Conservation (phyloP, 2,329 filamentous ascomycete genomes). For the Ilyonectria mors-panacis region DNA sequence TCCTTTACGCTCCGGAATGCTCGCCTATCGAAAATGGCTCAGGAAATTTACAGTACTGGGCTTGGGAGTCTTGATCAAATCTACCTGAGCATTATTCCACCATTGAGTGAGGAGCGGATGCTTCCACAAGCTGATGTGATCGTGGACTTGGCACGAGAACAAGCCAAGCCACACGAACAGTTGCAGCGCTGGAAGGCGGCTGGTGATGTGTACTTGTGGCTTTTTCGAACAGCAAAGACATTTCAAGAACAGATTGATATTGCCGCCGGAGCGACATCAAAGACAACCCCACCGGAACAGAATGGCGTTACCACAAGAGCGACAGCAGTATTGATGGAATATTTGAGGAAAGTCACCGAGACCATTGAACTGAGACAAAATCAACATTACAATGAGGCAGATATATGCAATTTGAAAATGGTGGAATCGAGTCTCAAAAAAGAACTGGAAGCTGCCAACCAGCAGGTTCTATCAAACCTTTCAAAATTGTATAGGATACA, state of each 20-base stretch:
- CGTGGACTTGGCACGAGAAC: slow-evolving; percentile 29
- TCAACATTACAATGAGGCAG: background rate
- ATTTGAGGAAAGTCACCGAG: slow-evolving; percentile 25
- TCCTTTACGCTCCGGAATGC: slow-evolving; percentile 40
- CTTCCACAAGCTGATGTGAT: slow-evolving; percentile 31
- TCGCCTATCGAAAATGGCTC: slow-evolving; percentile 38
- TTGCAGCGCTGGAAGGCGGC: slow-evolving; percentile 33
- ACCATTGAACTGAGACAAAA: slow-evolving; percentile 21
- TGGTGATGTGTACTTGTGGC: slow-evolving; percentile 34
- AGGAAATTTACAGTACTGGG: slow-evolving; percentile 43
- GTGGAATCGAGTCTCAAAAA: background rate
- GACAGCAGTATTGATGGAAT: slow-evolving; percentile 39
- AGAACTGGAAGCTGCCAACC: background rate
- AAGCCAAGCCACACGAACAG: slow-evolving; percentile 30
- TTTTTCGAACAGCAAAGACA: slow-evolving; percentile 24
- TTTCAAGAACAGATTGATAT: slow-evolving; percentile 12
- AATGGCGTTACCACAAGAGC: slow-evolving; percentile 17
- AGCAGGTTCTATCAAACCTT: background rate
- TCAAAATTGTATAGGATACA: background rate
- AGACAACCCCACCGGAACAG: slow-evolving; percentile 4
- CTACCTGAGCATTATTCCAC: slow-evolving; percentile 49
- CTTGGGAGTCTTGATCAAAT: slow-evolving; percentile 36
- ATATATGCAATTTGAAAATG: background rate
- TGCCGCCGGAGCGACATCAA: slow-evolving; percentile 22
- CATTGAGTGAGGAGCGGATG: slow-evolving; percentile 37